These are phyloP conservation scores for Conringia planisiliqua DNA, from an alignment of 345 rosid genomes.

Conservation along the genomic window DNA sequence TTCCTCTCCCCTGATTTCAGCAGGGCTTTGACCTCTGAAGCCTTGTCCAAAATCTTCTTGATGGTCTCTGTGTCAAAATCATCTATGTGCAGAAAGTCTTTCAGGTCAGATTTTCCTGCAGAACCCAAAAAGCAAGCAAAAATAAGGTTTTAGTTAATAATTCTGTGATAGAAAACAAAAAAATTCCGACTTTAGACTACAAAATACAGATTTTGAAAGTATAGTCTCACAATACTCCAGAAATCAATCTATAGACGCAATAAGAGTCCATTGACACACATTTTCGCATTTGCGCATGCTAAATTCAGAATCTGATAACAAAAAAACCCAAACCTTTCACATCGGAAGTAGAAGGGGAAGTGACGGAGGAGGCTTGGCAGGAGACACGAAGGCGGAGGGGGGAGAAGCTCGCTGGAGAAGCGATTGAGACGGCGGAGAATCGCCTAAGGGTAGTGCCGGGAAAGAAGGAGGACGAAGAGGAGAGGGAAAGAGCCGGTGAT, in stretches of 20 bases:
- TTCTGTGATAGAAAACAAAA: neutral
- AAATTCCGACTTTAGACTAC: neutral
- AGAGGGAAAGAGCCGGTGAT: slow-evolving; percentile 37
- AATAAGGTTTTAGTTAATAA: neutral
- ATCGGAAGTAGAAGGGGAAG: slow-evolving; percentile 48
- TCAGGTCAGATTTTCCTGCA: slow-evolving; percentile 47
- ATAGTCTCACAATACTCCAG: neutral
- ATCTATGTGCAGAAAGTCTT: slow-evolving; percentile 74
- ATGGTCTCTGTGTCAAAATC: slow-evolving; percentile 87
- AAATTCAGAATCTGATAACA: neutral
- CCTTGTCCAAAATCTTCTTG: slow-evolving; percentile 63
- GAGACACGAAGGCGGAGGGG: slow-evolving; percentile 40
- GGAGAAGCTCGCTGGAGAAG: slow-evolving; percentile 30
- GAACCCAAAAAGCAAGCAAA: slow-evolving; percentile 9
- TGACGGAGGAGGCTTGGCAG: slow-evolving; percentile 59
- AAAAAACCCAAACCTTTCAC: slow-evolving; percentile 38
- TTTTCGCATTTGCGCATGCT: neutral
- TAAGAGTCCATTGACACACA: neutral
- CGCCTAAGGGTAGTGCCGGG: slow-evolving; percentile 16
- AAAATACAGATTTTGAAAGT: neutral
- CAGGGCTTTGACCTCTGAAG: slow-evolving; percentile 76
- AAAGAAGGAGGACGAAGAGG: slow-evolving; percentile 44
- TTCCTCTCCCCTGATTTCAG: slow-evolving; percentile 83
- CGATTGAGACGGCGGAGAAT: slow-evolving; percentile 29
- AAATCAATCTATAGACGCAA: neutral